Base-by-base conservation (phyloP, 129 eudicot species). In the Rutidosis leptorrhynchoides region DNA sequence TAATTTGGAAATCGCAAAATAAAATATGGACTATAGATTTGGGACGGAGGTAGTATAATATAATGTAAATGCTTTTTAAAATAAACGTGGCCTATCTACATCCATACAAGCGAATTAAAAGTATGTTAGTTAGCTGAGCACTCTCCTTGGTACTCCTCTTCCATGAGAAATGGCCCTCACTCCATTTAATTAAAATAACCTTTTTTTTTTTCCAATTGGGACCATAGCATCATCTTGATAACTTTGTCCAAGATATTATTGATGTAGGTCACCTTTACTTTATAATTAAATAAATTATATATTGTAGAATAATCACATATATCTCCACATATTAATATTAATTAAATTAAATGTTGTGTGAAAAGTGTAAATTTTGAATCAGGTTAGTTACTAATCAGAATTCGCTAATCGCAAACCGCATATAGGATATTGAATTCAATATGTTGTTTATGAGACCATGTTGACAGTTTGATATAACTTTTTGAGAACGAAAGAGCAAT, bases 61-160 rank as follows among this genome's bases (percentile, higher is more conserved):
- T 49, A 32, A 74, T 66, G n/a, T n/a, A n/a, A n/a, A 66, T 67
- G 52, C 29, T 43, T 42, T 35, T 14, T 27, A 9, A 21, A 62
- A 11, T 48, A 64, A 61, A 69, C 87, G 81, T 85, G 87, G 83
- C 87, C 68, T 68, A 72, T 81, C 76, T 65, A 70, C 76, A 73
- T 76, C 87, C 84, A 85, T 78, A 61, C 70, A 74, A 60, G 52
- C 67, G 56, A 57, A 74, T 75, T 75, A 75, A 67, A 67, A 67
- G 67, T 58, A 58, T 67, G 74, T 74, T 58, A 45, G 69, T 67
- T 74, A 46, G 79, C 68, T 67, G 60, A 74, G 79, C 79, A 74
- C 74, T 67, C 64, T 75, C 59, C 62, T 67, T 75, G 79, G 69
- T 75, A 59, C 74, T 75, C 79, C 69, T 75, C 69, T 49, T 68